phyloP scores from a whole-genome alignment of 208 protist species.

The Leptomonas seymouri region DNA sequence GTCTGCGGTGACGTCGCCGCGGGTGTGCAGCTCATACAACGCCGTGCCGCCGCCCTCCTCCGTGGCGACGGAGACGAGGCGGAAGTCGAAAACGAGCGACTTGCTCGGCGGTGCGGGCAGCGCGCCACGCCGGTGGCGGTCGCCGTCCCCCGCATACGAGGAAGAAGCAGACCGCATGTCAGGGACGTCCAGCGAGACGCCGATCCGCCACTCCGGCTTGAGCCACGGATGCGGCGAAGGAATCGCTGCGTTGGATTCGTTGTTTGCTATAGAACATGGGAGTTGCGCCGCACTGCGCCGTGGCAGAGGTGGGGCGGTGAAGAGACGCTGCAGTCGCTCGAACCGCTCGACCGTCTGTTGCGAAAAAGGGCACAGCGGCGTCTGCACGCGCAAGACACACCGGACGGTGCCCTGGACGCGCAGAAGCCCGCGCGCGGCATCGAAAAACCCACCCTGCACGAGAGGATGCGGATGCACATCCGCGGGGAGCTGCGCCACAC shows the following conservation, averaged over 20 bases:
- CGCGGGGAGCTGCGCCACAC: slow-evolving; percentile 5
- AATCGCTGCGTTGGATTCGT: neutral
- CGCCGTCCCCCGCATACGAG: neutral
- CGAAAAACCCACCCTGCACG: slow-evolving; percentile 39
- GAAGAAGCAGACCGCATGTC: slow-evolving; percentile 21
- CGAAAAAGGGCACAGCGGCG: slow-evolving; percentile 25
- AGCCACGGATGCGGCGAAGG: slow-evolving; percentile 38
- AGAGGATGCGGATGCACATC: slow-evolving; percentile 30
- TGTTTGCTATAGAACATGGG: no score
- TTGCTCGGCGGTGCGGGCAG: slow-evolving; percentile 17
- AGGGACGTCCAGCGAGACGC: slow-evolving; percentile 30
- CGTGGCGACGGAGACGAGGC: slow-evolving; percentile 38
- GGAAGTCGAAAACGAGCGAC: slow-evolving; percentile 35
- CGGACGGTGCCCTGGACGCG: slow-evolving; percentile 20
- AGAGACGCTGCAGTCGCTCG: slow-evolving; percentile 21
- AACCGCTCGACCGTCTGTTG: slow-evolving; percentile 18
- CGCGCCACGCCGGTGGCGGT: neutral
- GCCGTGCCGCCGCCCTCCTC: slow-evolving; percentile 45
- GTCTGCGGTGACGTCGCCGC: slow-evolving; percentile 52
- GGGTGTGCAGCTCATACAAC: slow-evolving; percentile 67
- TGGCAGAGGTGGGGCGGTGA: neutral
- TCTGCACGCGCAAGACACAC: slow-evolving; percentile 19
- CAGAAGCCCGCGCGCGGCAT: slow-evolving; percentile 29
- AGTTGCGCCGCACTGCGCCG: neutral
- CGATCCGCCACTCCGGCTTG: slow-evolving; percentile 19